These are phyloP conservation scores for Eleusine coracana DNA, from an alignment of 176 grass and related monocot genomes.

Conservation along the genomic window DNA sequence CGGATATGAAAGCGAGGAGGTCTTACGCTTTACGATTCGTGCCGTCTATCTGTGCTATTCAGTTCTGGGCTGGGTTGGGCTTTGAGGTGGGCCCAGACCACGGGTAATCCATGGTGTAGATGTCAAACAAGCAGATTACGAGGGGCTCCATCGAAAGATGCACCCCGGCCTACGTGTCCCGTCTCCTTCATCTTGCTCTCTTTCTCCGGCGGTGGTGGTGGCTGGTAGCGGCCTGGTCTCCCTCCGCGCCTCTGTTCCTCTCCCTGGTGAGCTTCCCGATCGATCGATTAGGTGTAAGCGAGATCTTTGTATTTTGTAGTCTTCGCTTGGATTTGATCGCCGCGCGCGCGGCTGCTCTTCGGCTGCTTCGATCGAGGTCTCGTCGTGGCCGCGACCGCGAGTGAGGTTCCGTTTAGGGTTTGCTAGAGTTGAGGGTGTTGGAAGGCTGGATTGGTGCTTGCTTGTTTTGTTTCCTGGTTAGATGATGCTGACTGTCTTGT, in stretches of 20 bases:
- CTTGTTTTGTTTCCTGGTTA: background rate
- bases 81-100: background rate
- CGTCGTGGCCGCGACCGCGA: background rate
- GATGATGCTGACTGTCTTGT: background rate
- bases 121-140: background rate
- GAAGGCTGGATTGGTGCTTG: background rate
- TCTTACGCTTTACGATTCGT: constrained; percentile 39
- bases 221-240: background rate
- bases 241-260: background rate
- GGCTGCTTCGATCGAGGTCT: background rate
- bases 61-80: background rate
- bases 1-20: background rate
- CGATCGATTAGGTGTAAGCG: background rate
- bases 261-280: background rate
- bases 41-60: background rate
- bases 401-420: constrained; percentile 4
- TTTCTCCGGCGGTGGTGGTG: background rate
- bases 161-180: background rate
- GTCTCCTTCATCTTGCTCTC: background rate
- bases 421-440: background rate
- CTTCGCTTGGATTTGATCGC: background rate
- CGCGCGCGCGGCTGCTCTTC: background rate
- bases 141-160: constrained; percentile 20
- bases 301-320: background rate
- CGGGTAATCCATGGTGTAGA: too few relatives aligned